Base-by-base conservation (phyloP, 768 basidiomycete genomes). In the Lactarius evosmus region DNA sequence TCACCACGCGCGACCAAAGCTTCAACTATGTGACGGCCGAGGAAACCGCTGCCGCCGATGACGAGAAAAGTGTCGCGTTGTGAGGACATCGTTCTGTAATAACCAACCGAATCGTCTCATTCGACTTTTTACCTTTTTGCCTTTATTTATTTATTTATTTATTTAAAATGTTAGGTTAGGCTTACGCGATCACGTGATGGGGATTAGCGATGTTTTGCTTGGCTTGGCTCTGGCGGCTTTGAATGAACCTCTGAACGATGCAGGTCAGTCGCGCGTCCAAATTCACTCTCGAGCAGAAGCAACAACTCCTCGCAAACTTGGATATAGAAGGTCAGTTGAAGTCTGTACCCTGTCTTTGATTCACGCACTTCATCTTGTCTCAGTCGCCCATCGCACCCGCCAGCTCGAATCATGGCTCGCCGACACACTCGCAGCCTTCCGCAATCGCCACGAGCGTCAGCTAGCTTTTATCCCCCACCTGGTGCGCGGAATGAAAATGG, bases 1-100 rank as follows among this genome's bases (percentile, higher is more conserved):
- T 92, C 91, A 6, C 85, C 89, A 52, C 95, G 83, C 25, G 84
- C 86, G 33, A 90, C 74, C 58, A 98, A 83, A 59, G 86, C 85
- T 69, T 95, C 85, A 33, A 98, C 94, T 69, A 99, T 92, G 72
- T 94, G 90, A 63, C 93, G 80, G 51, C 96, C 94, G 27, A 96
- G 79, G 74, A 96, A 95, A 27, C 94, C 93, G 70, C 91, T 93
- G 61, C 95, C 95, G 27, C 96, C 96, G 71, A 98, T 89, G 71
- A 99, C 94, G 61, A 96, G 78, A 76, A 92, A 98, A 2, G 85
- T 79, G 67, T 96, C 92, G 33, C 62, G 66, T 0, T 68, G 56
- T 46, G 61, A 16, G n/a, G 61, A 27, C 66, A 67, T 69, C 17
- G 8, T 56, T 32, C 14, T 22, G 32, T 22, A 33, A 7, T 33